Percentiles rank a stretch among this genome's conserved stretches.
Evolutionary conservation across 371 early-diverging fungal genomes (phyloP).

Genomic region (Mortierella sp.): DNA sequence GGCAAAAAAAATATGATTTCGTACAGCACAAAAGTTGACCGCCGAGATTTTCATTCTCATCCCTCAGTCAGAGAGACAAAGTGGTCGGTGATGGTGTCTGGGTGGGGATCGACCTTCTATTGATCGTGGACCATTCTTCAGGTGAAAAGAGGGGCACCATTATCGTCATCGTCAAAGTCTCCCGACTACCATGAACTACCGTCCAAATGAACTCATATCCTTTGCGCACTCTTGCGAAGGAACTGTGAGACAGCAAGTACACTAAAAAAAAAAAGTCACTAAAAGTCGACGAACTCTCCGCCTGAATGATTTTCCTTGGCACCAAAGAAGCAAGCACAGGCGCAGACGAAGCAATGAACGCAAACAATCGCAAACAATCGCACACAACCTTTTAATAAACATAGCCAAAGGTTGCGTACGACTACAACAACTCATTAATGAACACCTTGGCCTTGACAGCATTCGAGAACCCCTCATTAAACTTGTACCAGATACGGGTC

Average conservation of each 20-base stretch:
- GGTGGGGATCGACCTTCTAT: too few relatives aligned
- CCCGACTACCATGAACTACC: too few relatives aligned
- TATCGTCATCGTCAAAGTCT: too few relatives aligned
- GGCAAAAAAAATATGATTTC: neutral
- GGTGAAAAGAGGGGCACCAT: too few relatives aligned
- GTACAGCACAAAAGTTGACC: neutral
- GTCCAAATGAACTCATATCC: too few relatives aligned
- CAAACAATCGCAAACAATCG: neutral
- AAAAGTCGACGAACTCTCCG: neutral
- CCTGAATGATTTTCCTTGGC: constrained; percentile 10
- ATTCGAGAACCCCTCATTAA: constrained; percentile 92
- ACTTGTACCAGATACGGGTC: constrained; percentile 73
- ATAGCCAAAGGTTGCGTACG: neutral
- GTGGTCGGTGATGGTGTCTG: too few relatives aligned
- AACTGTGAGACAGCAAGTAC: too few relatives aligned
- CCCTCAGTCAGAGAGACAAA: too few relatives aligned
- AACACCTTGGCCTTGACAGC: constrained; percentile 76
- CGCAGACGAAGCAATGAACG: neutral
- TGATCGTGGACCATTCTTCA: too few relatives aligned
- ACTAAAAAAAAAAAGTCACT: neutral
- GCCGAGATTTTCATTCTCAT: too few relatives aligned
- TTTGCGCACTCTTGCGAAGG: too few relatives aligned
- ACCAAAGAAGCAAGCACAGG: neutral
- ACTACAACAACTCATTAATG: constrained; percentile 48
- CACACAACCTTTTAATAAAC: neutral